A percentile compares a stretch with the other conserved stretches of the same genome.
Conservation (phyloP, 2,329 filamentous ascomycete species). For the Cytospora piceae region DNA sequence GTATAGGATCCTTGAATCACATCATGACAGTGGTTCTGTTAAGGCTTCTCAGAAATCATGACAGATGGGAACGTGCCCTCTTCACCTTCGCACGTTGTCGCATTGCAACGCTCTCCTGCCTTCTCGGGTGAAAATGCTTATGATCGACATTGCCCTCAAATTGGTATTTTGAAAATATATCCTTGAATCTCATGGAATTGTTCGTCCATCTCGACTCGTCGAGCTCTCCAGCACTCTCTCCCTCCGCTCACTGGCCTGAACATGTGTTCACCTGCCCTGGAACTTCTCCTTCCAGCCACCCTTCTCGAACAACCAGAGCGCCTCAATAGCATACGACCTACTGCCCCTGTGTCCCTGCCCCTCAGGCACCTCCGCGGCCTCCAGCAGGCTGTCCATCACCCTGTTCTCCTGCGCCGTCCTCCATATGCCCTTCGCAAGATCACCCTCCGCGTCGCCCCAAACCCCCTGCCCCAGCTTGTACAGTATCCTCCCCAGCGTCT, state of each 20-base stretch:
- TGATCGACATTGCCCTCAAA: neutral
- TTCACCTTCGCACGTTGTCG: neutral
- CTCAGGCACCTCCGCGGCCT: constrained; percentile 69
- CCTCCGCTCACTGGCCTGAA: neutral
- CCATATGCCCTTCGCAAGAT: constrained; percentile 82
- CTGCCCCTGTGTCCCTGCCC: constrained; percentile 76
- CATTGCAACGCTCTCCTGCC: neutral
- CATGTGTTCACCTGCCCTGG: constrained; percentile 47
- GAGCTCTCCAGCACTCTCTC: neutral
- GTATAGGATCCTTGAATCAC: neutral
- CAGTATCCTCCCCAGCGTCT: constrained; percentile 83
- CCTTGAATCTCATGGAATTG: too few species aligned
- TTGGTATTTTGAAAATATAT: neutral
- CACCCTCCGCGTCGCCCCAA: constrained; percentile 69
- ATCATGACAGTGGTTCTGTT: neutral
- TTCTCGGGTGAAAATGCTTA: neutral
- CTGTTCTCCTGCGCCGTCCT: constrained; percentile 73
- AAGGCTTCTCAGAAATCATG: neutral
- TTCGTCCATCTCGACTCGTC: neutral
- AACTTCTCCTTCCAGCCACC: constrained; percentile 71
- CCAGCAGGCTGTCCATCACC: constrained; percentile 75
- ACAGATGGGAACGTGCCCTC: neutral
- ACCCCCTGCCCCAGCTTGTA: constrained; percentile 78
- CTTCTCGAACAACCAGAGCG: constrained; percentile 79
- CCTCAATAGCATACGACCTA: constrained; percentile 83